phyloP scores from a whole-genome alignment of 208 protist genomes.

The Crithidia brevicula region DNA sequence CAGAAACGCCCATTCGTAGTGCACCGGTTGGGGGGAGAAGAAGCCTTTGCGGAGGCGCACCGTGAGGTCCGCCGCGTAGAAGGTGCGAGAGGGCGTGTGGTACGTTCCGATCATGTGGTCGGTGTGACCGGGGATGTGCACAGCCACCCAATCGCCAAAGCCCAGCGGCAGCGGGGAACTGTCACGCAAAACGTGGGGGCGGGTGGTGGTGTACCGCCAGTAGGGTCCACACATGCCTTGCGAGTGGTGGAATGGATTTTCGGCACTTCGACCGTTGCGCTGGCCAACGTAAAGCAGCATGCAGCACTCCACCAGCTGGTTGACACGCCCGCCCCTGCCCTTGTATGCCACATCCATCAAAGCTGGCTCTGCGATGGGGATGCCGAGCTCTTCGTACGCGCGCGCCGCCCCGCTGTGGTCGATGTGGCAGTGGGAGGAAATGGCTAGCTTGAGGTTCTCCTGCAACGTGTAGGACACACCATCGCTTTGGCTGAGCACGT shows the following conservation, averaged over 20 bases:
- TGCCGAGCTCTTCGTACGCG: slow-evolving; percentile 30
- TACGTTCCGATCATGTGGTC: slow-evolving; percentile 59
- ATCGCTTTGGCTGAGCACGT: slow-evolving; percentile 31
- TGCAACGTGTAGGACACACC: slow-evolving; percentile 23
- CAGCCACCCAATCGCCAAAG: slow-evolving; percentile 51
- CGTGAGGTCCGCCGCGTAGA: slow-evolving; percentile 52
- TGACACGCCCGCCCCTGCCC: slow-evolving; percentile 18
- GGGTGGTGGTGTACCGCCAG: slow-evolving; percentile 29
- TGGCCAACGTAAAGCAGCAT: slow-evolving; percentile 34
- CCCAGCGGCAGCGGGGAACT: slow-evolving; percentile 39
- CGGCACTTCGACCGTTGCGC: slow-evolving; percentile 34
- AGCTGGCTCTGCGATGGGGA: slow-evolving; percentile 32
- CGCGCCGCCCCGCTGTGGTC: slow-evolving; percentile 48
- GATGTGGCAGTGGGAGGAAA: slow-evolving; percentile 50
- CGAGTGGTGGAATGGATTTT: slow-evolving; percentile 41
- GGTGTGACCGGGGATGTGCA: slow-evolving; percentile 60
- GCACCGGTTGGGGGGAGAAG: slow-evolving; percentile 40
- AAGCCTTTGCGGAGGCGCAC: slow-evolving; percentile 44
- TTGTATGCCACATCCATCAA: slow-evolving; percentile 38
- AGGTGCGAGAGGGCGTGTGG: slow-evolving; percentile 41
- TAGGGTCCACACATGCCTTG: slow-evolving; percentile 39
- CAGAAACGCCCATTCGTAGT: slow-evolving; percentile 44
- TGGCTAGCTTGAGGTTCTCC: slow-evolving; percentile 40
- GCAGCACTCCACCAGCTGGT: slow-evolving; percentile 35
- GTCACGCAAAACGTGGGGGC: slow-evolving; percentile 23